These are phyloP conservation scores for Adenanthera pavonina DNA, from an alignment of 306 rosid species.

Conservation along the genomic window DNA sequence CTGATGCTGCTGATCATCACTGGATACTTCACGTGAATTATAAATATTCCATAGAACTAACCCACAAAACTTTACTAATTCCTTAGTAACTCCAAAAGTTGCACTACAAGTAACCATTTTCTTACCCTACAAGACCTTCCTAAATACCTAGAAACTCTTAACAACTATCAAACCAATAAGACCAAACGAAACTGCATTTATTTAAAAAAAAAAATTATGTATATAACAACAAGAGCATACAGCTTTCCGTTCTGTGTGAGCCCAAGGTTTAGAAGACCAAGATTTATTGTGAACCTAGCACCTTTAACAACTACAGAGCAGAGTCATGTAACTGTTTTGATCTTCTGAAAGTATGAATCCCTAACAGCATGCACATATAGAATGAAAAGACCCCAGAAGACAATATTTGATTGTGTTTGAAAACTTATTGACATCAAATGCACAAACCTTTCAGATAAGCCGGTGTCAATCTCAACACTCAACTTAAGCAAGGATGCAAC, in stretches of 20 bases:
- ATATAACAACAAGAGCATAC: not conserved
- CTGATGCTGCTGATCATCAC: not conserved
- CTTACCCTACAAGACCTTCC: not conserved
- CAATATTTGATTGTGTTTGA: not conserved
- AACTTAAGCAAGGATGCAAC: slow-evolving; percentile 86
- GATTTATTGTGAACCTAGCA: not conserved
- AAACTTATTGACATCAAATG: slow-evolving; percentile 11
- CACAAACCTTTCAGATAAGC: slow-evolving; percentile 75
- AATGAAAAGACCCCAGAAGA: not conserved
- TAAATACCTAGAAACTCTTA: not conserved
- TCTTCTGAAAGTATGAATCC: not conserved
- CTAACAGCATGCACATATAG: not conserved
- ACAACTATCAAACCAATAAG: not conserved
- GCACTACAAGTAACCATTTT: not conserved
- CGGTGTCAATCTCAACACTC: slow-evolving; percentile 78
- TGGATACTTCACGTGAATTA: not conserved
- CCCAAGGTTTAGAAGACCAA: not conserved
- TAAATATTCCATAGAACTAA: not conserved
- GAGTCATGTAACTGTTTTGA: not conserved
- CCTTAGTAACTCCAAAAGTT: not conserved
- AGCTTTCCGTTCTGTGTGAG: not conserved
- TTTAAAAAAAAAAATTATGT: not conserved
- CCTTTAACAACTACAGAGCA: not conserved
- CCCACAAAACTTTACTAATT: not conserved
- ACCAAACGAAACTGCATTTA: not conserved